These are phyloP conservation scores for Phytophthora constricta DNA, from an alignment of 352 stramenopile genomes.

Conservation along the genomic window DNA sequence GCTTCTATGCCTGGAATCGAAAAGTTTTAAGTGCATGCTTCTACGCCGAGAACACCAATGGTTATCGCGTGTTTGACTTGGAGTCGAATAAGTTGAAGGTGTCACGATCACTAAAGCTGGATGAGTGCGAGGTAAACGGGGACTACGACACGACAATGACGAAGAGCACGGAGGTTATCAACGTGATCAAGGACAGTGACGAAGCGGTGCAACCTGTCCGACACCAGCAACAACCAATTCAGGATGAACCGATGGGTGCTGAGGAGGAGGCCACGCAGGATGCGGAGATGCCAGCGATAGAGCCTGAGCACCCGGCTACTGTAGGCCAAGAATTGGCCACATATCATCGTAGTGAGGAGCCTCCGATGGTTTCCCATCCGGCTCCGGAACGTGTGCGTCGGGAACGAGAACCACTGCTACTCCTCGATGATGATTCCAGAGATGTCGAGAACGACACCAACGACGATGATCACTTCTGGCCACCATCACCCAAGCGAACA, in stretches of 20 bases:
- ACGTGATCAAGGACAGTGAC: conserved; percentile 6
- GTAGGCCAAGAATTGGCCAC: conserved; percentile 4
- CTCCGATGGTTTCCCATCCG: not conserved
- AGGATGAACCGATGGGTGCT: not conserved
- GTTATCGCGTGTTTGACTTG: no score
- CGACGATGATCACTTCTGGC: conserved; percentile 8
- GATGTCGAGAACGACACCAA: not conserved
- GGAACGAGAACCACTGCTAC: not conserved
- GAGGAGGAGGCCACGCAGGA: conserved; percentile 3
- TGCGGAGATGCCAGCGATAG: conserved; percentile 1
- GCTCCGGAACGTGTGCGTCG: not conserved
- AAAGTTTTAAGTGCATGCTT: no score
- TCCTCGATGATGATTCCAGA: not conserved
- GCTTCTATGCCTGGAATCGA: no score
- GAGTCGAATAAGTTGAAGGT: no score
- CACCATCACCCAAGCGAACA: conserved; percentile 9
- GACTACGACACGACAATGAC: conserved; percentile 9
- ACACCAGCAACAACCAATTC: not conserved
- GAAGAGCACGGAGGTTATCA: conserved; percentile 3
- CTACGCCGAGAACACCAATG: no score
- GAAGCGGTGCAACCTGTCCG: conserved; percentile 2
- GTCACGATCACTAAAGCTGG: conserved; percentile 20
- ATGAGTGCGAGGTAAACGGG: conserved; percentile 19
- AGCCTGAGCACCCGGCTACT: not conserved
- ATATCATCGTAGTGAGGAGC: conserved; percentile 2